Evolutionary conservation across 75 land plant species (phyloP), one percentile per base, ranked within the genome.

Genomic region (Cupressus sempervirens): DNA sequence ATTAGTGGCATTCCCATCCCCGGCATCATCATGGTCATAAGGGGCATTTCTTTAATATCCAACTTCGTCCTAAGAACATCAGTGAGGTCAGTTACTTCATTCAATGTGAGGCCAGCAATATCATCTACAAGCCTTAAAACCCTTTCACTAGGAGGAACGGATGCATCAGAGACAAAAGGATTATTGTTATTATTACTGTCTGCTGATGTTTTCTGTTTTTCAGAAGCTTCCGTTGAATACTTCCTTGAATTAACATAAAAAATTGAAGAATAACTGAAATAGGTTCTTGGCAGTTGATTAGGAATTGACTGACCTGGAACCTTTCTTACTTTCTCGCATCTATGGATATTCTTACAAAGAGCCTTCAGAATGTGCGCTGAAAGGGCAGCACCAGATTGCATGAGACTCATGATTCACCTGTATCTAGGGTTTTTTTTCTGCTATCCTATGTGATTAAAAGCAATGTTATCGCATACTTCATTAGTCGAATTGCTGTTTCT

Each of bases 51-150:
- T 9, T 93, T 88, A 5, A 94, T 77, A 29, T 91, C 96, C 43
- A 97, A 58, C 75, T 89, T 93, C 85, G 88, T 82, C 81, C 91
- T 88, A 83, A 97, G 84, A 1, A 92, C 79, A 7, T 92, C 91
- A 16, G 92, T 88, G 30, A 97, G 92, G 85, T 95, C 96, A 32
- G 94, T 23, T 10, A 92, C 91, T 80, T 97, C 99, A 26, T 96
- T 84, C 74, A 97, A 86, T 18, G 98, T 90, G 38, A 97, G 95
- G 13, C 83, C 70, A 7, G 95, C 84, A 65, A 97, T 83, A 82
- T 97, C 98, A 67, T 96, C 93, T 34, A 91, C 99, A 77, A 97
- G 92, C 76, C 84, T 86, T 34, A 89, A 81, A 15, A 96, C 93
- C 72, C 70, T 88, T 32, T 88, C 89, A 36, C 95, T 83, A 3